Percentiles rank a stretch among this genome's conserved stretches.
phyloP scores from a whole-genome alignment of 306 rosid species.

The Cicer chorassanicum region DNA sequence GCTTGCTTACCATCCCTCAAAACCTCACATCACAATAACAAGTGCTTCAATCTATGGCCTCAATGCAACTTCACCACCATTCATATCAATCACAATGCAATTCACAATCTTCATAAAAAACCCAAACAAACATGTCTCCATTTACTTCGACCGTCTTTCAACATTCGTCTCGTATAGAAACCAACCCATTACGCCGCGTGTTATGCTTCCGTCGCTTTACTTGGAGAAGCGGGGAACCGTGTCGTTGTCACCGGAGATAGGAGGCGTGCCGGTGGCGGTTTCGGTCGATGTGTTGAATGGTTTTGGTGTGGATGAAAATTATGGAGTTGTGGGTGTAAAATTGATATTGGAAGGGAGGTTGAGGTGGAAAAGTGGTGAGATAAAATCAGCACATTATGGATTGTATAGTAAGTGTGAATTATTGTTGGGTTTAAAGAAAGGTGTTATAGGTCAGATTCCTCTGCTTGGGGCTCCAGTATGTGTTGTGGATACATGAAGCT shows the following conservation, averaged over 20 bases:
- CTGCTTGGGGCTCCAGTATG: constrained; percentile 69
- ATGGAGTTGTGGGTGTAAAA: constrained; percentile 70
- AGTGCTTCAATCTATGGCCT: constrained; percentile 68
- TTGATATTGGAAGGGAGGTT: constrained; percentile 69
- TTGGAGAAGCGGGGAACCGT: constrained; percentile 54
- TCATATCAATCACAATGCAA: constrained; percentile 67
- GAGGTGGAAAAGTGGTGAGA: constrained; percentile 72
- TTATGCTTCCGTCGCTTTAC: constrained; percentile 63
- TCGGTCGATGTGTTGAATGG: constrained; percentile 60
- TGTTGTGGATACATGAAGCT: constrained; percentile 62
- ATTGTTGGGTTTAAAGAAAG: constrained; percentile 72
- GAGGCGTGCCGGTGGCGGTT: constrained; percentile 69
- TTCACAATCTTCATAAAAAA: constrained; percentile 72
- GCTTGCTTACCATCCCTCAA: constrained; percentile 81
- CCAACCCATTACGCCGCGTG: constrained; percentile 73
- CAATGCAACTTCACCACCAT: constrained; percentile 60
- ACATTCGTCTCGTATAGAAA: constrained; percentile 59
- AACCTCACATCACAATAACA: constrained; percentile 67
- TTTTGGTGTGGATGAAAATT: constrained; percentile 55
- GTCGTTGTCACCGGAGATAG: constrained; percentile 68
- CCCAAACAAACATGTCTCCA: constrained; percentile 75
- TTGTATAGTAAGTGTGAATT: constrained; percentile 71
- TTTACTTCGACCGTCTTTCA: constrained; percentile 67
- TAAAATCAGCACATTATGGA: constrained; percentile 62
- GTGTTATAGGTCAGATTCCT: constrained; percentile 77